Conservation (phyloP, 257 asterid species). For the Lycium ferocissimum region DNA sequence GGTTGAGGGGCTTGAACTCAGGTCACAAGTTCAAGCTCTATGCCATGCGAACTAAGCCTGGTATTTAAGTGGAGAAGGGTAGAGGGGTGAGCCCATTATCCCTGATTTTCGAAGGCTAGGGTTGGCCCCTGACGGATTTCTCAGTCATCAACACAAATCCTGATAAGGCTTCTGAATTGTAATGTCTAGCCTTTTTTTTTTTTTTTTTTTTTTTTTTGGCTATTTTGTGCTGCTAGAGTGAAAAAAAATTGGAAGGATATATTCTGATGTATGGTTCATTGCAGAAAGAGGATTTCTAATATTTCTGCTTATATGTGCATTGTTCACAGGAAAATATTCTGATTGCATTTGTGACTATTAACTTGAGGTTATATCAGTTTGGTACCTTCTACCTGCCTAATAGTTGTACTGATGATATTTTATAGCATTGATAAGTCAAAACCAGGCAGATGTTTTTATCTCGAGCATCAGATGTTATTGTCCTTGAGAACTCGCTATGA, state of each 20-base stretch:
- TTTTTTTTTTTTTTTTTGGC: background rate
- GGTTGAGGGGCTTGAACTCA: background rate
- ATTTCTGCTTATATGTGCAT: background rate
- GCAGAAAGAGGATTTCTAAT: background rate
- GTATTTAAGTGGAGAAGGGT: no score
- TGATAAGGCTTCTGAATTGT: background rate
- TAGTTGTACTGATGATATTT: background rate
- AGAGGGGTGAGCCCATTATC: background rate
- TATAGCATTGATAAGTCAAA: background rate
- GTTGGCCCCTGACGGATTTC: background rate
- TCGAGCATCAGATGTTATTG: conserved; percentile 13
- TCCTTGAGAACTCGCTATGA: conserved; percentile 2
- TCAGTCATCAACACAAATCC: background rate
- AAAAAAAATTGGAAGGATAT: background rate
- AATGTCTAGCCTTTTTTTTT: background rate
- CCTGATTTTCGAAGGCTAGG: background rate
- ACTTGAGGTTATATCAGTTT: background rate
- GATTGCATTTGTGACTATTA: conserved; percentile 2
- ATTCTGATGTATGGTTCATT: background rate
- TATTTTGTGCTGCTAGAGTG: conserved; percentile 15
- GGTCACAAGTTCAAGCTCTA: no score
- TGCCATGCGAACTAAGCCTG: no score
- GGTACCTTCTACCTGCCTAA: background rate
- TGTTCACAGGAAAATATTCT: background rate
- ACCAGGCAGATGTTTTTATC: background rate